Conservation (phyloP, 768 basidiomycete species). For the Gautieria morchelliformis region DNA sequence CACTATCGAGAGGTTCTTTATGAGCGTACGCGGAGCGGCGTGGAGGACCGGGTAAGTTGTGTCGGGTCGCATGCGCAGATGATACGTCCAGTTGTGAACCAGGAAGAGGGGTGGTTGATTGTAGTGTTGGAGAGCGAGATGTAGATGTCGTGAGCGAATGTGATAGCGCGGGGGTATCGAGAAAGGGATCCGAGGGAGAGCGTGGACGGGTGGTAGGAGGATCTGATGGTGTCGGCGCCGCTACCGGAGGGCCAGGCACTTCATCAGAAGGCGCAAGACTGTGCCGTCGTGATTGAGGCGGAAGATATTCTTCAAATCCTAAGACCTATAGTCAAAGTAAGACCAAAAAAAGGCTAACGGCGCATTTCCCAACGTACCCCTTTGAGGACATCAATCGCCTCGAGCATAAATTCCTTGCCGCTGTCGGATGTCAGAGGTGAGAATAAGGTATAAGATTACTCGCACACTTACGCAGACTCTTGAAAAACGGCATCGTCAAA, state of each 20-base stretch:
- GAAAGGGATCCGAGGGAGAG: slow-evolving; percentile 72
- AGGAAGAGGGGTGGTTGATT: slow-evolving; percentile 32
- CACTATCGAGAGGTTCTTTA: slow-evolving; percentile 21
- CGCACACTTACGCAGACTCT: slow-evolving; percentile 70
- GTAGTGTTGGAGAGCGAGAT: slow-evolving; percentile 34
- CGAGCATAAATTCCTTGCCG: slow-evolving; percentile 90
- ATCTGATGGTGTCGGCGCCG: slow-evolving; percentile 31
- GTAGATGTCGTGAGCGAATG: slow-evolving; percentile 45
- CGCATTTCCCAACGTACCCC: slow-evolving; percentile 46
- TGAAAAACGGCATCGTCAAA: slow-evolving; percentile 91
- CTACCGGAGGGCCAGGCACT: slow-evolving; percentile 21
- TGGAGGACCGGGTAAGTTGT: slow-evolving; percentile 15
- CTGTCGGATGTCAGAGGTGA: slow-evolving; percentile 32
- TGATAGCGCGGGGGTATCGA: slow-evolving; percentile 58
- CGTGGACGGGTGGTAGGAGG: slow-evolving; percentile 53
- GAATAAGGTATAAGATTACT: background rate
- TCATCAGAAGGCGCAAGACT: background rate
- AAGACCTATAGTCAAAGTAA: slow-evolving; percentile 35
- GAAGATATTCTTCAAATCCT: slow-evolving; percentile 64
- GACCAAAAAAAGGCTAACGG: slow-evolving; percentile 16
- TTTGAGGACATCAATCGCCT: slow-evolving; percentile 84
- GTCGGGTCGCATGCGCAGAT: slow-evolving; percentile 3
- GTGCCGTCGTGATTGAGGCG: slow-evolving; percentile 20
- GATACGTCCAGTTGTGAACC: slow-evolving; percentile 10
- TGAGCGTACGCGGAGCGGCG: slow-evolving; percentile 17